Percentiles rank a stretch among this genome's conserved stretches.
These are phyloP conservation scores for Oenanthe javanica DNA, from an alignment of 140 eudicot species.

Conservation along the genomic window DNA sequence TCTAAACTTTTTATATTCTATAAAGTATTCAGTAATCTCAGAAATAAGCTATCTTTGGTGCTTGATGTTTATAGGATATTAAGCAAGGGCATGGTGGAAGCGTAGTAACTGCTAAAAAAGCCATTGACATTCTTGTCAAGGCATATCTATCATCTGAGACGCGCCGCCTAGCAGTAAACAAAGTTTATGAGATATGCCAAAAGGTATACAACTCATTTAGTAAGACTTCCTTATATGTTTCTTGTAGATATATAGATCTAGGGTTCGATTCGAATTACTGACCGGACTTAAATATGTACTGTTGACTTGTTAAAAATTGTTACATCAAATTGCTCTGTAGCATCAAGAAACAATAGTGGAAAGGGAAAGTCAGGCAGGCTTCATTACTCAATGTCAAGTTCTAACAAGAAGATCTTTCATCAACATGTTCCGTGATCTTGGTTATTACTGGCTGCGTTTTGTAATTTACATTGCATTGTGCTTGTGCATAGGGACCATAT, in stretches of 20 bases:
- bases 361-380: slow-evolving; percentile 16
- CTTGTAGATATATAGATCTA: background rate
- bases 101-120: slow-evolving; percentile 11
- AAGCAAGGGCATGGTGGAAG: slow-evolving; percentile 14
- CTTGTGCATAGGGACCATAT: slow-evolving; percentile 30
- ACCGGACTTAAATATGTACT: background rate
- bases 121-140: slow-evolving; percentile 22
- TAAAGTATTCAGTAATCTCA: background rate
- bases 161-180: slow-evolving; percentile 11
- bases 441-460: slow-evolving; percentile 37
- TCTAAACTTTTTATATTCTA: background rate
- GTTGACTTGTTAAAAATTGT: background rate
- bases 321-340: background rate
- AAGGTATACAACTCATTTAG: background rate
- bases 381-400: slow-evolving; percentile 23
- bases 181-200: slow-evolving; percentile 11
- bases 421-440: slow-evolving; percentile 39
- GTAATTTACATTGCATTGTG: slow-evolving; percentile 23
- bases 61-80: slow-evolving; percentile 10
- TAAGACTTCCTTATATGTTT: background rate
- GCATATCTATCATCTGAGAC: slow-evolving; percentile 21
- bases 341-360: slow-evolving; percentile 1
- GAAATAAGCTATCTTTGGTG: background rate
- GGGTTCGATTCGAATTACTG: background rate
- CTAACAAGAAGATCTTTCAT: slow-evolving; percentile 29